Base-by-base conservation (phyloP, 163 green algal genomes). In the Chlorella variabilis region DNA sequence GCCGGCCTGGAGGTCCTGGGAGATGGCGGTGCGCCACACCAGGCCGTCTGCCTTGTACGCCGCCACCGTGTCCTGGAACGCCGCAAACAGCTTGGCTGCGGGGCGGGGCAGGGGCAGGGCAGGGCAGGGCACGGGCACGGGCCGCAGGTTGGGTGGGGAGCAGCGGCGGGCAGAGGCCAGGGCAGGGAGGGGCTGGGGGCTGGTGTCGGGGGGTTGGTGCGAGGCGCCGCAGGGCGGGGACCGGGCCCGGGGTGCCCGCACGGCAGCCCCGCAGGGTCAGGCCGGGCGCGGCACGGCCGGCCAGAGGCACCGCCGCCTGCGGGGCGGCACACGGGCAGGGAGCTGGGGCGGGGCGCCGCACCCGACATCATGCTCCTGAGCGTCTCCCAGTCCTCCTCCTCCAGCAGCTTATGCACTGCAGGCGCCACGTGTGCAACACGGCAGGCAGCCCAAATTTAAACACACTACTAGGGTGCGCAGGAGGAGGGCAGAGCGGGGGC, bases 311-410 rank as follows among this genome's bases (percentile, higher is more conserved):
- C n/a, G n/a, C n/a, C n/a, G n/a, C n/a, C n/a, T n/a, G n/a, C n/a
- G n/a, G n/a, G n/a, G n/a, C n/a, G n/a, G n/a, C n/a, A n/a, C n/a
- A n/a, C 39, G 23, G 3, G 31, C 38, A 36, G 9, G 20, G 4
- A 36, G 58, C 27, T 34, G 5, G 17, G 4, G 5, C 29, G 33
- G 27, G 15, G 59, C 66, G n/a, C n/a, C n/a, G 23, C 69, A 76
- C 69, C 69, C 1, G 70, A 81, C 38, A 82, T 48, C 81, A 86
- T 86, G 9, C 39, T 17, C 23, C 65, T 77, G 48, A 86, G 51
- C 7, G 41, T 29, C 9, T 62, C 51, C 73, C 70, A 86, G 62
- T 86, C 81, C 29, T 63, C 70, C 49, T 77, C 48, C 6, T 54
- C 70, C 17, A 77, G 11, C 48, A 77, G 33, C 20, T 77, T 20